Evolutionary conservation across 2,329 filamentous ascomycete species (phyloP), one percentile per base, ranked within the genome.

Genomic region (Bimuria novae-zelandiae): DNA sequence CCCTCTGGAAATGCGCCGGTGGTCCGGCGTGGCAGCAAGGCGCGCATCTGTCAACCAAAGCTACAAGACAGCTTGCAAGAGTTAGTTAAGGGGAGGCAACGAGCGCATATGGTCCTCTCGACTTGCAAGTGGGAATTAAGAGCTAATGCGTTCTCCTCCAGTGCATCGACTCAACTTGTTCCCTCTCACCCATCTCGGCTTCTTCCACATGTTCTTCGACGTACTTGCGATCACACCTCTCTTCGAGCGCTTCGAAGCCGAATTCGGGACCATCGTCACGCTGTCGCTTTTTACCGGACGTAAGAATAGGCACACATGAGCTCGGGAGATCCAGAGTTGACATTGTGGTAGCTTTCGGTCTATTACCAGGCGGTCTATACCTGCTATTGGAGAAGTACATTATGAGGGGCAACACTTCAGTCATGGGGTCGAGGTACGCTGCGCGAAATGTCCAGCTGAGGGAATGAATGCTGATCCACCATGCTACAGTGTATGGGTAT

Each of bases 81-180:
- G 23, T 36, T n/a, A n/a, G n/a, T n/a, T n/a, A n/a, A n/a, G n/a
- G 23, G 25, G 23, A 16, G n/a, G 29, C 23, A 37, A 30, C 25
- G 30, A 6, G 37, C 22, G 17, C 23, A 51, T 27, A 16, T n/a
- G 27, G 25, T 29, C 12, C 30, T 19, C 35, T 36, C 16, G 25
- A 35, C 22, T 2, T 40, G 3, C 30, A 14, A n/a, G 23, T 33
- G 25, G 22, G 16, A 45, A 14, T 6, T 25, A n/a, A n/a, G 54
- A 42, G 60, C 63, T 65, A 55, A 65, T 43, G 6, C 32, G 25
- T 4, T 12, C 23, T 19, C 40, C 32, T 19, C 45, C 72, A 96
- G 92, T 96, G 78, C 93, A 97, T 75, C 87, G 94, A 56, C 82
- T 96, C 30, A 97, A 96, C 71, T 95, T 93, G 0, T 99, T 91